Evolutionary conservation across 495 filamentous ascomycete genomes (phyloP).

Genomic region (Polyplosphaeria fusca): DNA sequence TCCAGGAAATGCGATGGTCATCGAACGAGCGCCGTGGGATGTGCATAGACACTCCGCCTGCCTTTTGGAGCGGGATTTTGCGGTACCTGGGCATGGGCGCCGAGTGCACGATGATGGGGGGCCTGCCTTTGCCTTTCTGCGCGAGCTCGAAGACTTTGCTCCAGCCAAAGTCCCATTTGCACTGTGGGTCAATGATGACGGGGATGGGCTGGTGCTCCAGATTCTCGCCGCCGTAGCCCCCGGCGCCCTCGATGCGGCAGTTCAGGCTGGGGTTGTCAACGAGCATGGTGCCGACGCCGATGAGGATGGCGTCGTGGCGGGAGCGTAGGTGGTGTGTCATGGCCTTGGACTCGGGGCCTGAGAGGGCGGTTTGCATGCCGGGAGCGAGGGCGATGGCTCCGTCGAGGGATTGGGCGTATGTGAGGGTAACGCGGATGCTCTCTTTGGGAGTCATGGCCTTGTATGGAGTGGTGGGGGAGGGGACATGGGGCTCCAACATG

Average conservation of each 20-base stretch:
- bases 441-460: not conserved
- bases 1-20: no score
- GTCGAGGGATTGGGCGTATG: constrained; percentile 88
- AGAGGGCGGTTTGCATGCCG: constrained; percentile 72
- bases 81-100: no score
- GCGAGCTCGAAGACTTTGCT: constrained; percentile 64
- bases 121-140: constrained; percentile 63
- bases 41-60: no score
- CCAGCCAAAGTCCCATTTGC: constrained; percentile 62
- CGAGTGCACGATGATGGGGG: constrained; percentile 66
- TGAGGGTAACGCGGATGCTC: constrained; percentile 61
- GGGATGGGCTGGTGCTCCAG: constrained; percentile 69
- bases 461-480: no score
- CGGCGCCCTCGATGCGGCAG: constrained; percentile 62
- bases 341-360: constrained; percentile 74
- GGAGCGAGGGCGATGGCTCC: constrained; percentile 69
- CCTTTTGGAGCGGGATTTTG: no score
- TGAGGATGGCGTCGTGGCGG: constrained; percentile 76
- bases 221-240: constrained; percentile 51
- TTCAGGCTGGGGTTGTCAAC: constrained; percentile 85
- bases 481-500: no score
- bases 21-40: no score
- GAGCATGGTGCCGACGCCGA: constrained; percentile 79
- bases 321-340: constrained; percentile 90
- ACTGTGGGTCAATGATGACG: constrained; percentile 70